Conservation (phyloP, 2,329 filamentous ascomycete genomes). For the Cucurbitaria berberidis region DNA sequence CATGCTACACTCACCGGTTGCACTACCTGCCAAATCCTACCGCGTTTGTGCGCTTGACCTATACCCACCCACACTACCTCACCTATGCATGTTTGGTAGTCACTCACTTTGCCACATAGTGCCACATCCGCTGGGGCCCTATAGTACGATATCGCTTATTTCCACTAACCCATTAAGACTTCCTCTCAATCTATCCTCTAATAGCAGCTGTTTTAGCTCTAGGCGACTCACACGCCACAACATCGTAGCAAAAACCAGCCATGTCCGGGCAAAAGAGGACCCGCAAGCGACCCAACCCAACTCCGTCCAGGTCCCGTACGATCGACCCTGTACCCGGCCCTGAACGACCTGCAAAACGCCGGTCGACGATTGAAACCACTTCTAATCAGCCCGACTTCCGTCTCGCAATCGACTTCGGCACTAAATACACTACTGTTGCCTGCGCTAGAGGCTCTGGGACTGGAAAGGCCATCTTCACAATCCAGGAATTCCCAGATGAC, state of each 20-base stretch:
- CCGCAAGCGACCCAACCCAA: not conserved
- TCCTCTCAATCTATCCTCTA: too few species aligned
- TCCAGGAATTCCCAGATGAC: constrained; percentile 14
- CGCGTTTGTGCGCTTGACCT: too few species aligned
- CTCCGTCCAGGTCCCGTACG: not conserved
- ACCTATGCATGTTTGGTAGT: not conserved
- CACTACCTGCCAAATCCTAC: too few species aligned
- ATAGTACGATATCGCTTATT: too few species aligned
- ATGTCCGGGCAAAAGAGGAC: not conserved
- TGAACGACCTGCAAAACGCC: not conserved
- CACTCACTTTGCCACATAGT: too few species aligned
- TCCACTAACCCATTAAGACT: too few species aligned
- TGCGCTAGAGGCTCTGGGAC: not conserved
- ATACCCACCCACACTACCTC: not conserved
- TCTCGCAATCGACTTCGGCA: constrained; percentile 22
- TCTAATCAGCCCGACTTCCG: not conserved
- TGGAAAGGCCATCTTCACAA: not conserved
- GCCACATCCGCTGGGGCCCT: too few species aligned
- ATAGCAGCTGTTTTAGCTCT: not conserved
- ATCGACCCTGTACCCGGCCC: not conserved
- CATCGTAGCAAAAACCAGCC: not conserved
- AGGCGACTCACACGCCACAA: not conserved
- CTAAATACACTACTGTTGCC: constrained; percentile 15
- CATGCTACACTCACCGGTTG: too few species aligned
- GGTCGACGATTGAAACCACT: not conserved